phyloP scores from a whole-genome alignment of 2,329 filamentous ascomycete species.

The Aspergillus unguis region DNA sequence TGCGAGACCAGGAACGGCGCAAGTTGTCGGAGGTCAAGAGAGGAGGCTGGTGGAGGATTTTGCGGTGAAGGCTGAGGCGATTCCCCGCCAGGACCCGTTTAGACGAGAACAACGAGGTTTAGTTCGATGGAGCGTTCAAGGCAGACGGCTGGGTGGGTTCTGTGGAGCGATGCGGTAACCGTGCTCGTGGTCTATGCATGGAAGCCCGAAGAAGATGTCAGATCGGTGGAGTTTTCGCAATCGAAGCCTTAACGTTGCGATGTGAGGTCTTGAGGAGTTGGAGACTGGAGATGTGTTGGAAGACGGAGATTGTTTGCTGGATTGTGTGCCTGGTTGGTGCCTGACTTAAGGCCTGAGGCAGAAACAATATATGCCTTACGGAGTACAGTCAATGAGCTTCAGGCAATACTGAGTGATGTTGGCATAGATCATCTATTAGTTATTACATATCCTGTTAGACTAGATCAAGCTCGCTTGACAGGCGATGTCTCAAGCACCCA shows the following conservation, averaged over 20 bases:
- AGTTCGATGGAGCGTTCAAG: slow-evolving; percentile 17
- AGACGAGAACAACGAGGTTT: slow-evolving; percentile 6
- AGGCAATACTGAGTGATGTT: background rate
- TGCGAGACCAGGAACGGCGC: slow-evolving; percentile 9
- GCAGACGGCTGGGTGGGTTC: background rate
- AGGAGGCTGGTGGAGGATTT: slow-evolving; percentile 12
- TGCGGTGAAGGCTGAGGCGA: slow-evolving; percentile 20
- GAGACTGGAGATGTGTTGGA: background rate
- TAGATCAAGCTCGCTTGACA: slow-evolving; percentile 25
- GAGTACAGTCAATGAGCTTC: background rate
- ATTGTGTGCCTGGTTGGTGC: background rate
- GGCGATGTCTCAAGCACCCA: slow-evolving; percentile 37
- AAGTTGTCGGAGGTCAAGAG: slow-evolving; percentile 7
- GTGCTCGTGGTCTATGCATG: slow-evolving; percentile 21
- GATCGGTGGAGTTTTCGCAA: background rate
- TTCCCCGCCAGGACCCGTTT: slow-evolving; percentile 17
- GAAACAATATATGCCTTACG: background rate
- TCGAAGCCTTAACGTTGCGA: background rate
- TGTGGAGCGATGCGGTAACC: slow-evolving; percentile 22
- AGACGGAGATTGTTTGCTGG: slow-evolving; percentile 6
- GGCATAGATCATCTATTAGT: background rate
- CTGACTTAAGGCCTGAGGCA: background rate
- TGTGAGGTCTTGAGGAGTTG: background rate
- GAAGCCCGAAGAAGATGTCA: slow-evolving; percentile 21
- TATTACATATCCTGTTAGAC: background rate